Percentiles rank a stretch among this genome's conserved stretches.
Conservation (phyloP, 306 rosid genomes). For the Castanea mollissima region DNA sequence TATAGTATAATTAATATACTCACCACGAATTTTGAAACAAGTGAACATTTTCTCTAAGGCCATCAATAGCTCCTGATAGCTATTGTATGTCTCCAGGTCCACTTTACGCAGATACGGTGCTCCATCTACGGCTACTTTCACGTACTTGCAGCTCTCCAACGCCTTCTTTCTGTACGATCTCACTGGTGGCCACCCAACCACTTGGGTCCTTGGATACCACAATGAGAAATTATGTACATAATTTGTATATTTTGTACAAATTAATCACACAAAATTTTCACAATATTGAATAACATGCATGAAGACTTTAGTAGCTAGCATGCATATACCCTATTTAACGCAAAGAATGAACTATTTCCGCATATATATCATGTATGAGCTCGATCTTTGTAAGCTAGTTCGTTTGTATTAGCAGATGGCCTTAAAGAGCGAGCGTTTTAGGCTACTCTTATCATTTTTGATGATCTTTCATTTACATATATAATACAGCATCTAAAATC, state of each 20-base stretch:
- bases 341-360: too few relatives aligned
- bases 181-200: constrained; percentile 39
- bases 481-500: too few relatives aligned
- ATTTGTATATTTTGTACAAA: neutral
- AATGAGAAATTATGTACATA: neutral
- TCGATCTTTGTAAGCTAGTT: too few relatives aligned
- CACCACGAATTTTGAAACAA: constrained; percentile 19
- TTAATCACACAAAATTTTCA: too few relatives aligned
- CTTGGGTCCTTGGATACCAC: constrained; percentile 1
- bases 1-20: neutral
- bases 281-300: too few relatives aligned
- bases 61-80: constrained; percentile 20
- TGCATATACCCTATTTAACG: too few relatives aligned
- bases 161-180: constrained; percentile 23
- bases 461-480: too few relatives aligned
- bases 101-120: constrained; percentile 31
- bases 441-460: too few relatives aligned
- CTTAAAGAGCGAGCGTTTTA: too few relatives aligned
- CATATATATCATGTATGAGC: too few relatives aligned
- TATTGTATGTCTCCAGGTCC: constrained; percentile 20
- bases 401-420: too few relatives aligned
- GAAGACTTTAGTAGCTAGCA: too few relatives aligned
- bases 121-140: constrained; percentile 34
- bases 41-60: constrained; percentile 25
- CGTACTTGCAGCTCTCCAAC: constrained; percentile 19